Evolutionary conservation across 371 early-diverging fungal species (phyloP).

Genomic region (Chytridium lagenaria): DNA sequence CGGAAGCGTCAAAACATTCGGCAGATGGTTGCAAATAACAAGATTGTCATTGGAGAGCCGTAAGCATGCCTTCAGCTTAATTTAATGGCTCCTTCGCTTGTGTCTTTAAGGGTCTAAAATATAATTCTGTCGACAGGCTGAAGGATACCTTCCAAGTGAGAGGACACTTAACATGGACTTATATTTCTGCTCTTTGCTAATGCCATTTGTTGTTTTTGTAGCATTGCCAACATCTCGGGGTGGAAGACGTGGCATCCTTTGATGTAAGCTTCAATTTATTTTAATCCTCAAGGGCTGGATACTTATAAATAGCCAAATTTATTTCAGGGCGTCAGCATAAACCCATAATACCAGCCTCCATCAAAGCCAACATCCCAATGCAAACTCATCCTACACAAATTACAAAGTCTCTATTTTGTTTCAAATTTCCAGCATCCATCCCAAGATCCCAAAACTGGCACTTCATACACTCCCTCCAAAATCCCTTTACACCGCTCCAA

Average conservation of each 20-base stretch:
- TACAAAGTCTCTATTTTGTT: neutral
- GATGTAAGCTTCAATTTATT: neutral
- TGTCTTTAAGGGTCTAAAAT: neutral
- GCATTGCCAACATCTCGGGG: conserved; percentile 20
- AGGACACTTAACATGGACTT: no score
- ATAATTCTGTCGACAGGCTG: neutral
- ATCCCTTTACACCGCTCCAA: conserved; percentile 46
- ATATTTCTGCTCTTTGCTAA: no score
- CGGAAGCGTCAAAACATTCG: neutral
- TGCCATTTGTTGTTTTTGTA: neutral
- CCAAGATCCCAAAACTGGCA: conserved; percentile 41
- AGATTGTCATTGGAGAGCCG: conserved; percentile 20
- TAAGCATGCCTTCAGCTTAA: no score
- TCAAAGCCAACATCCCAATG: neutral
- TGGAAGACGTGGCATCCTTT: conserved; percentile 13
- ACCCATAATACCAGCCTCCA: neutral
- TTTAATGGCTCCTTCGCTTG: no score
- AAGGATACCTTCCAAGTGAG: neutral
- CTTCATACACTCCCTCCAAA: conserved; percentile 44
- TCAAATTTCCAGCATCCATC: conserved; percentile 45
- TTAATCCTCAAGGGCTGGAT: neutral
- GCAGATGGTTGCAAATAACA: conserved; percentile 13
- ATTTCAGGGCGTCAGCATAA: conserved; percentile 5
- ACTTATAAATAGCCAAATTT: neutral
- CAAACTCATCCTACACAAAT: neutral